phyloP scores from a whole-genome alignment of 2,329 filamentous ascomycete genomes.

The Ilyonectria robusta region DNA sequence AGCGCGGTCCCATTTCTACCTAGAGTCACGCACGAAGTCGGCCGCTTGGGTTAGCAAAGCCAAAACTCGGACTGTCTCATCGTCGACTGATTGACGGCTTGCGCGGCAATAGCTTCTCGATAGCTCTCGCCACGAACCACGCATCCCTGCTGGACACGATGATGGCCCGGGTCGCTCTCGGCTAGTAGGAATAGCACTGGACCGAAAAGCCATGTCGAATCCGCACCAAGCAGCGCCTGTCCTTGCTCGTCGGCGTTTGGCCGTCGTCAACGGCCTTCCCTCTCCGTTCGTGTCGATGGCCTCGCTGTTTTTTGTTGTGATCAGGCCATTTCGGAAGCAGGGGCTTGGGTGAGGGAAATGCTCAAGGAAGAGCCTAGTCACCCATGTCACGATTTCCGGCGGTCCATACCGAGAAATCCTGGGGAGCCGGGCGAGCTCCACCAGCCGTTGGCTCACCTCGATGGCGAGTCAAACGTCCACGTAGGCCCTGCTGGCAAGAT shows the following conservation, averaged over 20 bases:
- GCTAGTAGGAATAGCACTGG: neutral
- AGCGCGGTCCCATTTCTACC: constrained; percentile 3
- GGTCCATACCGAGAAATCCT: constrained; percentile 16
- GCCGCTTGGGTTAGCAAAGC: neutral
- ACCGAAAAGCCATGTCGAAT: neutral
- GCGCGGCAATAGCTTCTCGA: constrained; percentile 27
- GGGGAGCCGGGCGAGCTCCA: constrained; percentile 2
- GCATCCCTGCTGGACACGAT: constrained; percentile 22
- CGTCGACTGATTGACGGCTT: constrained; percentile 6
- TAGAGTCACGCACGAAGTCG: constrained; percentile 8
- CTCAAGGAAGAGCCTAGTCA: constrained; percentile 13
- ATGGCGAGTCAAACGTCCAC: neutral
- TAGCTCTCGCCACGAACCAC: constrained; percentile 23
- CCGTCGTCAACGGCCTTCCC: constrained; percentile 19
- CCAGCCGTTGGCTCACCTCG: neutral
- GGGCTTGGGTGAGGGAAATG: constrained; percentile 8
- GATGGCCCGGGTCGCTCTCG: constrained; percentile 12
- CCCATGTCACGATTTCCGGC: constrained; percentile 15
- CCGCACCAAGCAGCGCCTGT: constrained; percentile 2
- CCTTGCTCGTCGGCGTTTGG: constrained; percentile 24
- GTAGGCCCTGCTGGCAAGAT: neutral
- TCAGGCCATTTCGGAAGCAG: constrained; percentile 30
- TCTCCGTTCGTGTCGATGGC: constrained; percentile 16
- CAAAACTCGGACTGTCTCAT: constrained; percentile 24
- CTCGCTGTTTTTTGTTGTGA: neutral